These are phyloP conservation scores for Ophiocordyceps sinensis DNA, from an alignment of 2,329 filamentous ascomycete genomes.

Conservation along the genomic window DNA sequence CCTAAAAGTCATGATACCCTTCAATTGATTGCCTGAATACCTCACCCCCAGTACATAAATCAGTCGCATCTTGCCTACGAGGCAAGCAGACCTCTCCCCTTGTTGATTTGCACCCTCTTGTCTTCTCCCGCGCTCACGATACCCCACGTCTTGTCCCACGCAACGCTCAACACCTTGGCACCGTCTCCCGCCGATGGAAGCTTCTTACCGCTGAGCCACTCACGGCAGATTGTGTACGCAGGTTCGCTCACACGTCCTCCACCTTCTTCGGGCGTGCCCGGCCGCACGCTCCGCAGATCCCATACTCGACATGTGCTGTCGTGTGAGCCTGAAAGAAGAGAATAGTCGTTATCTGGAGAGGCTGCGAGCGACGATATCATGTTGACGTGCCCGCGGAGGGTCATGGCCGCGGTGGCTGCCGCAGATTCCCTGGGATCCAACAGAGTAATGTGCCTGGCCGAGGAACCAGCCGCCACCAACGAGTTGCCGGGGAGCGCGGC, in stretches of 20 bases:
- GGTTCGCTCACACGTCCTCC: slow-evolving; percentile 54
- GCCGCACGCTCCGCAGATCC: slow-evolving; percentile 67
- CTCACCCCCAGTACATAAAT: not conserved
- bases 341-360: slow-evolving; percentile 54
- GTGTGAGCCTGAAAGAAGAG: slow-evolving; percentile 78
- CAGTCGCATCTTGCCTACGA: slow-evolving; percentile 11
- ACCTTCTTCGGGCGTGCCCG: slow-evolving; percentile 43
- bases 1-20: not conserved
- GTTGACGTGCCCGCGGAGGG: slow-evolving; percentile 80
- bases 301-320: slow-evolving; percentile 89
- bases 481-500: slow-evolving; percentile 54
- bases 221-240: slow-evolving; percentile 62
- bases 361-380: slow-evolving; percentile 37
- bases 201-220: slow-evolving; percentile 52
- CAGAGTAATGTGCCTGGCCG: slow-evolving; percentile 78
- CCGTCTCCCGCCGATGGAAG: slow-evolving; percentile 62
- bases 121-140: slow-evolving; percentile 90
- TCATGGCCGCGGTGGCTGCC: slow-evolving; percentile 67
- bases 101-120: slow-evolving; percentile 86
- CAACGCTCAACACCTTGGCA: slow-evolving; percentile 77
- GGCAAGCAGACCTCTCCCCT: slow-evolving; percentile 38
- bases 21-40: not conserved
- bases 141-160: slow-evolving; percentile 74
- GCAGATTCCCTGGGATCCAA: slow-evolving; percentile 76
- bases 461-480: slow-evolving; percentile 59